phyloP scores from a whole-genome alignment of 805 yeast species.

The Isabelozyma rhagii region DNA sequence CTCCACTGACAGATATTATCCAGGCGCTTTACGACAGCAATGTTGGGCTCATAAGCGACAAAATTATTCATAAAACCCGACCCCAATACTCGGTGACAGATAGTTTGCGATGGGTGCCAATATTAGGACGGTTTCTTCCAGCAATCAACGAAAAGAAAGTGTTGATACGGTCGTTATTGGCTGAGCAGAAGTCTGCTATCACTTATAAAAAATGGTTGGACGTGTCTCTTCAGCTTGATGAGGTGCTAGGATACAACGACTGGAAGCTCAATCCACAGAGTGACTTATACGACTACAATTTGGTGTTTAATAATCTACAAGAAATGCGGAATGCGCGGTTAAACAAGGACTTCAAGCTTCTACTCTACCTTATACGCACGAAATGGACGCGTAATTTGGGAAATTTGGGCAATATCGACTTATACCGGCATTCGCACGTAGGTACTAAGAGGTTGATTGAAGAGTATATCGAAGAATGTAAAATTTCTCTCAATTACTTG shows the following conservation, averaged over 20 bases:
- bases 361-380: conserved; percentile 76
- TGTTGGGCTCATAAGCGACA: conserved; percentile 2
- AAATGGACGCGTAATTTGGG: conserved; percentile 84
- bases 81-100: background rate
- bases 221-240: conserved; percentile 62
- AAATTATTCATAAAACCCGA: background rate
- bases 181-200: conserved; percentile 32
- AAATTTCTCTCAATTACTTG: conserved; percentile 39
- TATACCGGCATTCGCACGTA: conserved; percentile 73
- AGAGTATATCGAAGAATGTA: conserved; percentile 79
- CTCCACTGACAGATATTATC: conserved; percentile 2
- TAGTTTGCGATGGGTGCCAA: conserved; percentile 13
- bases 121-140: conserved; percentile 16
- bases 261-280: conserved; percentile 73
- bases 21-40: conserved; percentile 4
- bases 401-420: conserved; percentile 75
- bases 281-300: conserved; percentile 67
- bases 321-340: conserved; percentile 61
- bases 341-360: conserved; percentile 52
- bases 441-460: conserved; percentile 87
- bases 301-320: conserved; percentile 49
- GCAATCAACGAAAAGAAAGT: conserved; percentile 17
- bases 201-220: conserved; percentile 64
- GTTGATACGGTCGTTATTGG: conserved; percentile 19
- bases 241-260: conserved; percentile 53